Evolutionary conservation across 345 rosid species (phyloP).

Genomic region (Eucalyptus microcorys): DNA sequence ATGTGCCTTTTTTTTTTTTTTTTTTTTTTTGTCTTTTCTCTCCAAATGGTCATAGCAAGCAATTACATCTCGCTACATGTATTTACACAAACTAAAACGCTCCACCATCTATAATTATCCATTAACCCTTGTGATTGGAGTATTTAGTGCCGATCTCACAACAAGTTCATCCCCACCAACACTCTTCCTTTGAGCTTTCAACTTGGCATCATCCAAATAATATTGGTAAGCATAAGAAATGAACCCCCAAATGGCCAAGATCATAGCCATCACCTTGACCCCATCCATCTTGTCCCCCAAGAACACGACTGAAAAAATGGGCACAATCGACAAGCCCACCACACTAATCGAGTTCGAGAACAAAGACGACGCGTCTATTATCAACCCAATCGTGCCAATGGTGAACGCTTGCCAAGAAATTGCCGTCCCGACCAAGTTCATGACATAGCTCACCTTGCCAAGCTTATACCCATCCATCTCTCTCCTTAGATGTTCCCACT

Average conservation of each 20-base stretch:
- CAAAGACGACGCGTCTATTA: slow-evolving; percentile 21
- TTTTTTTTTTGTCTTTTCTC: background rate
- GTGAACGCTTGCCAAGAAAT: slow-evolving; percentile 19
- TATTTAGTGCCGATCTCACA: background rate
- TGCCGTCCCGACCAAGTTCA: slow-evolving; percentile 17
- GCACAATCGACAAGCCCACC: slow-evolving; percentile 20
- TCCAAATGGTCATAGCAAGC: background rate
- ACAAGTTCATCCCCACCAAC: background rate
- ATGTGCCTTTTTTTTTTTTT: too few species aligned
- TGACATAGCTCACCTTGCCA: slow-evolving; percentile 19
- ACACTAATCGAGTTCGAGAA: slow-evolving; percentile 15
- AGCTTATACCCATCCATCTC: slow-evolving; percentile 18
- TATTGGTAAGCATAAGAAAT: slow-evolving; percentile 25
- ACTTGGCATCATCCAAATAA: slow-evolving; percentile 2
- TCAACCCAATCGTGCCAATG: slow-evolving; percentile 17
- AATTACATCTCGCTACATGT: background rate
- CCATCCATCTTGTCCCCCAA: slow-evolving; percentile 26
- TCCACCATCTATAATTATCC: background rate
- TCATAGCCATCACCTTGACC: slow-evolving; percentile 14
- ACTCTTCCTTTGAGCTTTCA: background rate
- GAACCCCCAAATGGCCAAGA: slow-evolving; percentile 31
- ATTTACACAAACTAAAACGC: background rate
- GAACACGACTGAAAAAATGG: slow-evolving; percentile 18
- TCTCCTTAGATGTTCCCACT: slow-evolving; percentile 4
- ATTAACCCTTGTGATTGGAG: background rate